Conservation (phyloP, 192 early-diverging fungal genomes). For the Dimargaris verticillata region DNA sequence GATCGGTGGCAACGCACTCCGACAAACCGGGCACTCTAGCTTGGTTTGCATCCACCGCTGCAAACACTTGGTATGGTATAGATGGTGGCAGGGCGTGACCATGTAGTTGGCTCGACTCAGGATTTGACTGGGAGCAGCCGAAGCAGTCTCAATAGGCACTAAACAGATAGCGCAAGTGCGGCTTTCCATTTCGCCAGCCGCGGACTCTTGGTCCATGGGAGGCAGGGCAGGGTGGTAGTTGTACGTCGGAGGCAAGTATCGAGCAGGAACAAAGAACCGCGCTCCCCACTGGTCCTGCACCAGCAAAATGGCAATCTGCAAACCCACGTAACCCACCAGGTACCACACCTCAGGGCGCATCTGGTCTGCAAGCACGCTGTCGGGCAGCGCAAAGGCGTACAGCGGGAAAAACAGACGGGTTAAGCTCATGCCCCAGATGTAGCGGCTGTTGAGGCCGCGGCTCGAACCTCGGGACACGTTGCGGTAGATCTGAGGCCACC, state of each 20-base stretch:
- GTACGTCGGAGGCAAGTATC: constrained; percentile 45
- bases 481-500: constrained; percentile 66
- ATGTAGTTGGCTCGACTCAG: constrained; percentile 39
- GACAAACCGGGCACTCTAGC: constrained; percentile 55
- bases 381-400: constrained; percentile 32
- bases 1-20: constrained; percentile 37
- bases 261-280: constrained; percentile 52
- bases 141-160: constrained; percentile 25
- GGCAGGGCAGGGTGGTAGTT: constrained; percentile 49
- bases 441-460: constrained; percentile 34
- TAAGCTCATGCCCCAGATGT: constrained; percentile 38
- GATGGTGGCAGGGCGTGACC: constrained; percentile 63
- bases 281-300: constrained; percentile 52
- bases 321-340: constrained; percentile 32
- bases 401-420: constrained; percentile 39
- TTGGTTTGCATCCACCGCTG: constrained; percentile 61
- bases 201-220: constrained; percentile 27
- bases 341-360: constrained; percentile 29
- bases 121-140: constrained; percentile 17
- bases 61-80: constrained; percentile 65
- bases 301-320: constrained; percentile 40
- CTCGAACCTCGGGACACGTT: constrained; percentile 47
- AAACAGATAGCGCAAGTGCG: constrained; percentile 56
- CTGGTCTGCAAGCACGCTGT: constrained; percentile 23
- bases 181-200: constrained; percentile 13